Percentiles rank a stretch among this genome's conserved stretches.
phyloP scores from a whole-genome alignment of 2,329 filamentous ascomycete species.

The Fusarium newnesense region DNA sequence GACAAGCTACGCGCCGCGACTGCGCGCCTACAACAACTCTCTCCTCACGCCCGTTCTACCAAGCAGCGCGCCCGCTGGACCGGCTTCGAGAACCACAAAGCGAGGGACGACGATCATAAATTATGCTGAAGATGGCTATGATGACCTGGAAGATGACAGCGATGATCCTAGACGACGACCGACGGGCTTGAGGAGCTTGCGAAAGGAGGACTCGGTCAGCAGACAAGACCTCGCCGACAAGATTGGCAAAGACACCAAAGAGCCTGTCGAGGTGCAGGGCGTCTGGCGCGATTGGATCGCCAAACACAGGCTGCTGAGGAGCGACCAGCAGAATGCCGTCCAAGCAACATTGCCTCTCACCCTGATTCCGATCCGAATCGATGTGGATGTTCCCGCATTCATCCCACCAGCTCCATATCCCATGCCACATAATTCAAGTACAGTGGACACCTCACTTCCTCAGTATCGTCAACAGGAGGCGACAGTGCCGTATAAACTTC shows the following conservation, averaged over 20 bases:
- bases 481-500: constrained; percentile 86
- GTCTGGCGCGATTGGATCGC: constrained; percentile 98
- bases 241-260: constrained; percentile 82
- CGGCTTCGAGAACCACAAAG: constrained; percentile 88
- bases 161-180: constrained; percentile 81
- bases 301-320: constrained; percentile 68
- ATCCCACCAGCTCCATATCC: constrained; percentile 73
- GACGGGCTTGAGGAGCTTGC: constrained; percentile 84
- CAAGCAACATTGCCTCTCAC: constrained; percentile 85
- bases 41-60: constrained; percentile 87
- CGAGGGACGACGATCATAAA: constrained; percentile 96
- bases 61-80: constrained; percentile 71
- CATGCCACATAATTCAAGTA: constrained; percentile 65
- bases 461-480: constrained; percentile 83
- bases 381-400: constrained; percentile 88
- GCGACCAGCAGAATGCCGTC: constrained; percentile 69
- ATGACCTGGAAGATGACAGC: constrained; percentile 79
- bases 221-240: constrained; percentile 76
- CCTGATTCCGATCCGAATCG: constrained; percentile 94
- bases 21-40: constrained; percentile 91
- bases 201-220: constrained; percentile 76
- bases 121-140: constrained; percentile 95
- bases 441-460: constrained; percentile 76
- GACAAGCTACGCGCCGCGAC: constrained; percentile 88
- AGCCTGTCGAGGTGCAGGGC: constrained; percentile 85